phyloP scores from a whole-genome alignment of 495 filamentous ascomycete genomes.

The Penicillium atrosanguineum region DNA sequence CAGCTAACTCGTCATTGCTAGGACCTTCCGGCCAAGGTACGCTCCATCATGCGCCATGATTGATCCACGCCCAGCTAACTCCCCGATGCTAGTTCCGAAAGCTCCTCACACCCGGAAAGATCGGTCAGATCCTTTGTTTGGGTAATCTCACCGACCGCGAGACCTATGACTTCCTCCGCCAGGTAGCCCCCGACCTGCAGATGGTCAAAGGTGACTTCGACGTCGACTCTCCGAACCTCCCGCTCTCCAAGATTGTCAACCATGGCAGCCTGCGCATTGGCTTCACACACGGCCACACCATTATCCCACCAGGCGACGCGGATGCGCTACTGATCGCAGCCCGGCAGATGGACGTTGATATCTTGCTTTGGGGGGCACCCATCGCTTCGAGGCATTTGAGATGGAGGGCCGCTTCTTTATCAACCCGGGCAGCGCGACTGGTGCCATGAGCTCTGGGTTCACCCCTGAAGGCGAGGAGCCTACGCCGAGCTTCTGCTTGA shows the following conservation, averaged over 20 bases:
- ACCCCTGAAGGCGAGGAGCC: slow-evolving; percentile 74
- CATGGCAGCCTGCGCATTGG: slow-evolving; percentile 93
- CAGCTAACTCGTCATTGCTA: slow-evolving; percentile 34
- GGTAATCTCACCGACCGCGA: slow-evolving; percentile 94
- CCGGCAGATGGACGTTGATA: slow-evolving; percentile 93
- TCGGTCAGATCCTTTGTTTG: slow-evolving; percentile 93
- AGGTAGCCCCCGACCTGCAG: slow-evolving; percentile 89
- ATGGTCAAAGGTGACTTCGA: slow-evolving; percentile 94
- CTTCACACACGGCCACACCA: slow-evolving; percentile 94
- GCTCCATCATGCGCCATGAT: neutral
- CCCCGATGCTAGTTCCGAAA: slow-evolving; percentile 77
- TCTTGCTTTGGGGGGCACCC: slow-evolving; percentile 98
- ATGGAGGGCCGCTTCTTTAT: slow-evolving; percentile 98
- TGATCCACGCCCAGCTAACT: neutral
- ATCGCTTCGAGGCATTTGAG: slow-evolving; percentile 97
- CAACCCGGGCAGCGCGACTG: slow-evolving; percentile 93
- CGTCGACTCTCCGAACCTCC: slow-evolving; percentile 84
- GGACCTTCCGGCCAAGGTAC: slow-evolving; percentile 91
- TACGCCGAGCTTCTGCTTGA: slow-evolving; percentile 93
- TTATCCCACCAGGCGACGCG: slow-evolving; percentile 86
- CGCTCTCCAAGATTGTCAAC: slow-evolving; percentile 88
- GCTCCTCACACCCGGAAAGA: slow-evolving; percentile 96
- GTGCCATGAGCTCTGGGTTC: slow-evolving; percentile 73
- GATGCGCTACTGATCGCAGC: slow-evolving; percentile 91
- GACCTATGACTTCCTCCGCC: slow-evolving; percentile 92